Conservation (phyloP, 495 filamentous ascomycete genomes). For the Penicillium arizonense region DNA sequence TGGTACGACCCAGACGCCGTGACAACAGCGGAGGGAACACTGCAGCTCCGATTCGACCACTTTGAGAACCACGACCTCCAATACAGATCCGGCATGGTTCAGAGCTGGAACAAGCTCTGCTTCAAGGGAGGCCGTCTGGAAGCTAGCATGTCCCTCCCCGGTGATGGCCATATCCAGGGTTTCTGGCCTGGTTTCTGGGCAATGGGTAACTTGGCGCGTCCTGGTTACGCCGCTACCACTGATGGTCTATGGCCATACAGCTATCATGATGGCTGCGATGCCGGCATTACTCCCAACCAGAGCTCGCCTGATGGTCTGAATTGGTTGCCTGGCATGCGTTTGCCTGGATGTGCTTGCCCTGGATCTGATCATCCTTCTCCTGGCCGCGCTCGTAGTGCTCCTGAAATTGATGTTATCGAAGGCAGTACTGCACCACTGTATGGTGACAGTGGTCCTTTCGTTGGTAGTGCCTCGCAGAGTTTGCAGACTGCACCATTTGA, state of each 20-base stretch:
- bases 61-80: slow-evolving; percentile 67
- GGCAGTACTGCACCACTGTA: slow-evolving; percentile 59
- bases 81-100: slow-evolving; percentile 79
- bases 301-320: slow-evolving; percentile 66
- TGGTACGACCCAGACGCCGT: slow-evolving; percentile 83
- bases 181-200: slow-evolving; percentile 86
- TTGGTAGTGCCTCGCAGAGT: slow-evolving; percentile 69
- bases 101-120: slow-evolving; percentile 79
- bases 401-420: slow-evolving; percentile 77
- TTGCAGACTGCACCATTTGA: slow-evolving; percentile 75
- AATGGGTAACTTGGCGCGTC: slow-evolving; percentile 71
- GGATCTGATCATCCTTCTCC: slow-evolving; percentile 67
- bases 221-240: slow-evolving; percentile 67
- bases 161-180: slow-evolving; percentile 63
- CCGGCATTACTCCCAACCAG: slow-evolving; percentile 77
- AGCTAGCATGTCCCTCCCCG: slow-evolving; percentile 73
- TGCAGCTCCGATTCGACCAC: slow-evolving; percentile 65
- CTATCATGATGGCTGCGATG: slow-evolving; percentile 70
- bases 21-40: slow-evolving; percentile 63
- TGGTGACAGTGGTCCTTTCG: slow-evolving; percentile 37
- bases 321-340: slow-evolving; percentile 69
- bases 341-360: slow-evolving; percentile 68
- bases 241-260: slow-evolving; percentile 82
- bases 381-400: slow-evolving; percentile 68
- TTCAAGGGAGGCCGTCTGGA: slow-evolving; percentile 77